phyloP scores from a whole-genome alignment of 495 filamentous ascomycete genomes.

The Friedmanniomyces simplex region DNA sequence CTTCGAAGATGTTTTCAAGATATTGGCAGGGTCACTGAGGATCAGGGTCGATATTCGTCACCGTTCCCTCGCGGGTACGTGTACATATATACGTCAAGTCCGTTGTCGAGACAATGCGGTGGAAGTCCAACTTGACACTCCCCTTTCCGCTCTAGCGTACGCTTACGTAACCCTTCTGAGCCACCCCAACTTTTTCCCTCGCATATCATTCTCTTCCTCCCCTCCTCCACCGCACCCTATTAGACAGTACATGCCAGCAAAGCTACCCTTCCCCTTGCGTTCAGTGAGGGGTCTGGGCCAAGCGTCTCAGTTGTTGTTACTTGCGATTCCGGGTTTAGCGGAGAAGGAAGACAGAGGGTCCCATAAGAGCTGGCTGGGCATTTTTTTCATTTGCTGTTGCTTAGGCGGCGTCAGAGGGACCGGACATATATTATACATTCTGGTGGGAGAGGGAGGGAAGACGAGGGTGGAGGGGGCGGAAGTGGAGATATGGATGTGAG shows the following conservation, averaged over 20 bases:
- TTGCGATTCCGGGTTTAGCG: constrained; percentile 19
- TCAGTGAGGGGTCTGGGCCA: neutral
- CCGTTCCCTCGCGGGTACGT: too few relatives aligned
- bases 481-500: neutral
- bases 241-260: constrained; percentile 22
- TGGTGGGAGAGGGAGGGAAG: too few relatives aligned
- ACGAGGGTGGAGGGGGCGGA: too few relatives aligned
- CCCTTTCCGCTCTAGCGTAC: too few relatives aligned
- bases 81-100: too few relatives aligned
- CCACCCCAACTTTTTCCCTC: too few relatives aligned
- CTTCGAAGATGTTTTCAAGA: too few relatives aligned
- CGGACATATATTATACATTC: constrained; percentile 4
- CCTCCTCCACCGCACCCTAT: constrained; percentile 6
- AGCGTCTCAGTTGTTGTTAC: constrained; percentile 7
- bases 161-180: too few relatives aligned
- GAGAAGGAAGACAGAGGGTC: constrained; percentile 8
- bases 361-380: constrained; percentile 22
- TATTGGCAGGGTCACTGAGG: too few relatives aligned
- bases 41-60: too few relatives aligned
- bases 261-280: constrained; percentile 1
- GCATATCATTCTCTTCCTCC: neutral
- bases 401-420: constrained; percentile 23
- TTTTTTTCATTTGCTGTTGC: constrained; percentile 12
- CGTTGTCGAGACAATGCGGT: too few relatives aligned
- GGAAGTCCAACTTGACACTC: too few relatives aligned